Conservation (phyloP, 129 eudicot species). For the Glebionis coronaria region DNA sequence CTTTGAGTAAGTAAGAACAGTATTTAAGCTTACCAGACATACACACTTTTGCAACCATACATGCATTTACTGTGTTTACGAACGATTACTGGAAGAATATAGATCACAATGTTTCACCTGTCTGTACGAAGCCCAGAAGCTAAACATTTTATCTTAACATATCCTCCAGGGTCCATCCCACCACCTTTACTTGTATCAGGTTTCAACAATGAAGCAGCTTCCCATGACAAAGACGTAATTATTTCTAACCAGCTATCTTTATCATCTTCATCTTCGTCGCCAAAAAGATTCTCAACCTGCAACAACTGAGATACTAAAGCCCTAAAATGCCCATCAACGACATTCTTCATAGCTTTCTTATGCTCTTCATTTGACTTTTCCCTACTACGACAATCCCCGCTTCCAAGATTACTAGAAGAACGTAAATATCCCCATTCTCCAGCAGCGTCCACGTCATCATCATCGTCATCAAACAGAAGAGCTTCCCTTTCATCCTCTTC, state of each 20-base stretch:
- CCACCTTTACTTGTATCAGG: conserved; percentile 97
- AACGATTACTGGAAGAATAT: too few species aligned
- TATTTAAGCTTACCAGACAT: not conserved
- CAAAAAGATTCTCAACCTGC: conserved; percentile 84
- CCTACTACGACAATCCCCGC: conserved; percentile 63
- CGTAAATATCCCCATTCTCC: conserved; percentile 86
- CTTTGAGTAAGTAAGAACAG: too few species aligned
- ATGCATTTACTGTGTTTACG: too few species aligned
- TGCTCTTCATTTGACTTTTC: conserved; percentile 89
- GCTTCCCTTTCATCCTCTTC: conserved; percentile 95
- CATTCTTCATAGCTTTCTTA: conserved; percentile 79
- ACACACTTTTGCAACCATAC: not conserved
- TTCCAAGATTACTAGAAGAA: conserved; percentile 65
- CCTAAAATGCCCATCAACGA: conserved; percentile 95
- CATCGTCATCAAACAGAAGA: conserved; percentile 60
- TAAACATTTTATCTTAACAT: conserved; percentile 94
- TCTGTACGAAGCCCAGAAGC: conserved; percentile 85
- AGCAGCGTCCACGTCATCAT: conserved; percentile 62
- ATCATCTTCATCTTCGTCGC: conserved; percentile 56
- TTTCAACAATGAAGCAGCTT: conserved; percentile 90
- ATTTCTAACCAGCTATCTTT: conserved; percentile 89
- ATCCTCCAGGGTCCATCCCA: conserved; percentile 99
- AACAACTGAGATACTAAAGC: conserved; percentile 88
- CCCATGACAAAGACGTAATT: conserved; percentile 88
- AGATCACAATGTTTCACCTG: conserved; percentile 43